Evolutionary conservation across 805 yeast genomes (phyloP).

Genomic region (Hanseniaspora thailandica): DNA sequence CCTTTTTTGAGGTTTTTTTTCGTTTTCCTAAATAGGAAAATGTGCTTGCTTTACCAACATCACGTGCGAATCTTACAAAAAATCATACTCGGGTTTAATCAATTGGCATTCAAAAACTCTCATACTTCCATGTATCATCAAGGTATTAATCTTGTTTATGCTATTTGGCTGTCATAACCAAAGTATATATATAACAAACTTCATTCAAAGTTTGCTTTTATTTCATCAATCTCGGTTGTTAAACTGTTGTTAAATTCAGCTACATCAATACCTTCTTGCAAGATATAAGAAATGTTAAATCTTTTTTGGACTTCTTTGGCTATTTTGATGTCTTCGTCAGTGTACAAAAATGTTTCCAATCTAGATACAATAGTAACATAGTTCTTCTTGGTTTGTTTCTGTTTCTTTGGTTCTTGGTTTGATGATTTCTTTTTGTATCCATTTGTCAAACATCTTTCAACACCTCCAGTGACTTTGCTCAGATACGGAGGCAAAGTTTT

Average conservation of each 20-base stretch:
- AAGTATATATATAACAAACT: neutral
- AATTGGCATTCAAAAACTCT: too few species aligned
- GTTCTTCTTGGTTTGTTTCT: neutral
- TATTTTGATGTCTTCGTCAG: neutral
- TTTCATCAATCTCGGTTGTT: neutral
- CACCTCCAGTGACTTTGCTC: constrained; percentile 75
- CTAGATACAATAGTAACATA: neutral
- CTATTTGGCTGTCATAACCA: too few species aligned
- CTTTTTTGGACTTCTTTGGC: neutral
- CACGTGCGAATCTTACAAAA: neutral
- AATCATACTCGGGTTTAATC: neutral
- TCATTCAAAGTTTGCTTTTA: neutral
- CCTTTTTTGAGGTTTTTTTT: constrained; percentile 2
- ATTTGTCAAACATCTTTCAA: constrained; percentile 43
- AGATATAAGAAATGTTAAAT: neutral
- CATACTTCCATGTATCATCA: too few species aligned
- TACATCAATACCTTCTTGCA: neutral
- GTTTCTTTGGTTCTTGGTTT: neutral
- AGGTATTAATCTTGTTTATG: neutral
- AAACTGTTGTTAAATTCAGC: neutral
- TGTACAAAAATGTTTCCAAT: constrained; percentile 5
- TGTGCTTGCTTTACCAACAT: neutral
- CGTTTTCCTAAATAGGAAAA: neutral
- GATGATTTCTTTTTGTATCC: constrained; percentile 23
- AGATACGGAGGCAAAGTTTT: constrained; percentile 66